Base-by-base conservation (phyloP, 257 asterid genomes). In the Henckelia pumila region DNA sequence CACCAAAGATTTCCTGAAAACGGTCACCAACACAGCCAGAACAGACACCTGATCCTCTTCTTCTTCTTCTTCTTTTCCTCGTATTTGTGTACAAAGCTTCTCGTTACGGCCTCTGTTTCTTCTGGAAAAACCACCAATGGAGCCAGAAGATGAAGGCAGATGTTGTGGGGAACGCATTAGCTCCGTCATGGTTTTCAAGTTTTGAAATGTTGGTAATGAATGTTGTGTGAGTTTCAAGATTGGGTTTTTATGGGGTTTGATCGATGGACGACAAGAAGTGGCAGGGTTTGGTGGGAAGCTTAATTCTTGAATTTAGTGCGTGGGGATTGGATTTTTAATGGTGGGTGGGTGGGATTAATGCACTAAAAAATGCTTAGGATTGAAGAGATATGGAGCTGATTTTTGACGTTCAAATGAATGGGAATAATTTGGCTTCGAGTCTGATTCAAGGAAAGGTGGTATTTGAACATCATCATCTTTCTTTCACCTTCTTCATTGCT, bases 1-100 rank as follows among this genome's bases (percentile, higher is more conserved):
- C 58, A 29, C 65, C 10, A 68, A 57, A 22, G 64, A 56, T 49
- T 68, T 68, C 65, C 72, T 57, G 24, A 68, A 37, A 68, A 68
- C 56, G 0, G 72, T 57, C 23, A 68, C 49, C 26, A 68, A 57
- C 19, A 58, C 24, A 20, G 40, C 72, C 63, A 68, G 37, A 32
- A 68, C 52, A 9, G 64, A 56, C 58, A 56, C 25, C 58, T 68
- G 65, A 57, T 68, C 56, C 37, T 63, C 50, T 26, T 56, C 59
- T 22, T 32, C 37, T 17, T 37, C 26, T 26, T 56, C 59, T 22
- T 32, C 37, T 17, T 37, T 19, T 24, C 26, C 56, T 28, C 56
- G 69, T 71, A 47, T 17, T 17, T 5, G 55, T 13, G 50, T 13
- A 40, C 47, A 35, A 35, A 35, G 47, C 47, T 35, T 35, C 13